Evolutionary conservation across 306 rosid species (phyloP).

Genomic region (Prosopis cineraria): DNA sequence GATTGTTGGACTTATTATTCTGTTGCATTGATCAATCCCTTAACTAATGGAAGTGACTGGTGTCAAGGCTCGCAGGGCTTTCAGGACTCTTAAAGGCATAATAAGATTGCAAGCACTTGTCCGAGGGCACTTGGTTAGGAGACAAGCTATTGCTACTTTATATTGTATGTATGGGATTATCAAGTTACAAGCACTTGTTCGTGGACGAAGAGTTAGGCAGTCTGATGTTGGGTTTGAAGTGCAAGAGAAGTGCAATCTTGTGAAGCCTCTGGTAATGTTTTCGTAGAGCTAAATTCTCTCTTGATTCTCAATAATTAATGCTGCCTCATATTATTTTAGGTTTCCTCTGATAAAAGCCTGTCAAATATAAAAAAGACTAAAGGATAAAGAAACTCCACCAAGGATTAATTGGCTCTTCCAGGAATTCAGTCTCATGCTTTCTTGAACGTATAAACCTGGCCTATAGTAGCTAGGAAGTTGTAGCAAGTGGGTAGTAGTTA

Average conservation of each 20-base stretch:
- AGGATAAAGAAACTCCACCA: neutral
- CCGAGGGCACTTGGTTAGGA: slow-evolving; percentile 90
- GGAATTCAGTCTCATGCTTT: neutral
- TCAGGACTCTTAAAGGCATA: slow-evolving; percentile 80
- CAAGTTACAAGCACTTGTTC: slow-evolving; percentile 73
- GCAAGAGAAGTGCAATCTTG: slow-evolving; percentile 34
- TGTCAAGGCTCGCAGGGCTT: slow-evolving; percentile 91
- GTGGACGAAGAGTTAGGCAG: slow-evolving; percentile 63
- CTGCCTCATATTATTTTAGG: neutral
- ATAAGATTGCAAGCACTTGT: slow-evolving; percentile 92
- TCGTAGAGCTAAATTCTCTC: neutral
- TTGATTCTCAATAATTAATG: neutral
- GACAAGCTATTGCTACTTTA: slow-evolving; percentile 77
- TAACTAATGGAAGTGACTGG: slow-evolving; percentile 36
- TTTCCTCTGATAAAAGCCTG: neutral
- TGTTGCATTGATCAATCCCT: slow-evolving; percentile 14
- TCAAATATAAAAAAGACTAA: neutral
- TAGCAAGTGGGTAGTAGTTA: neutral
- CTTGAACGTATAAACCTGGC: neutral
- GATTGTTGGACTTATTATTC: slow-evolving; percentile 18
- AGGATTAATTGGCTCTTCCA: neutral
- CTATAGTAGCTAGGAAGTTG: neutral
- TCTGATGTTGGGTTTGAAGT: slow-evolving; percentile 61
- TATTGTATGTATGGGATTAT: slow-evolving; percentile 69
- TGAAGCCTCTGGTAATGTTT: slow-evolving; percentile 49